Conservation (phyloP, 1,139 yeast species). For the Komagataea norvegica region DNA sequence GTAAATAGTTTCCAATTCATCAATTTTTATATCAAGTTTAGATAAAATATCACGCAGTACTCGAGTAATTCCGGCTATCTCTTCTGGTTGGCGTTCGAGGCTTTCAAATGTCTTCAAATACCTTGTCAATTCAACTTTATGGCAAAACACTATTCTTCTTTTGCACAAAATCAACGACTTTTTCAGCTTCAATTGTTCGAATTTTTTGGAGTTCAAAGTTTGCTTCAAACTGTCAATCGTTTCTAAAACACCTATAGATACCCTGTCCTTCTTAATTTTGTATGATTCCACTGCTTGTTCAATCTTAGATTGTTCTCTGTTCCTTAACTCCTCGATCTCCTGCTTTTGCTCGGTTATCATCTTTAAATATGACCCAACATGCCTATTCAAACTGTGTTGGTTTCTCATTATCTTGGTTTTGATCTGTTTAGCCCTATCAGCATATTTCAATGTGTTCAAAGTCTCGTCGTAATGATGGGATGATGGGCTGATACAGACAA, state of each 20-base stretch:
- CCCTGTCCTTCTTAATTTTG: slow-evolving; percentile 32
- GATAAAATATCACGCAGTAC: slow-evolving; percentile 16
- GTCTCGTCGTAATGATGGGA: slow-evolving; percentile 88
- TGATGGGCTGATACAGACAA: slow-evolving; percentile 88
- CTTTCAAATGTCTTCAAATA: slow-evolving; percentile 17
- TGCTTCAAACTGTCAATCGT: slow-evolving; percentile 37
- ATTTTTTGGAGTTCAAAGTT: slow-evolving; percentile 38
- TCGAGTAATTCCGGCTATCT: slow-evolving; percentile 13
- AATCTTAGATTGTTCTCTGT: slow-evolving; percentile 45
- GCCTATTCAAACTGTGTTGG: slow-evolving; percentile 72
- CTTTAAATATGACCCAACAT: slow-evolving; percentile 81
- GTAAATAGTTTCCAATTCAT: slow-evolving; percentile 48
- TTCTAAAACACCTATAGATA: slow-evolving; percentile 38
- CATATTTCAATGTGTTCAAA: slow-evolving; percentile 81
- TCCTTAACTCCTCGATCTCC: slow-evolving; percentile 67
- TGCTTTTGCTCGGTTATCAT: slow-evolving; percentile 80
- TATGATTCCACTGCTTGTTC: slow-evolving; percentile 34
- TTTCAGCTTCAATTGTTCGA: slow-evolving; percentile 43
- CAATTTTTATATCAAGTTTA: slow-evolving; percentile 37
- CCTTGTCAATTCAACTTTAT: slow-evolving; percentile 36
- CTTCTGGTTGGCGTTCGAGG: slow-evolving; percentile 13
- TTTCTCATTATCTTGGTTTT: slow-evolving; percentile 77
- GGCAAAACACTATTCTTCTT: slow-evolving; percentile 47
- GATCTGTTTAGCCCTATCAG: slow-evolving; percentile 85
- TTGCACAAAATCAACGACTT: slow-evolving; percentile 47